These are phyloP conservation scores for Tinospora cordifolia DNA, from an alignment of 164 flowering plant genomes.

Conservation along the genomic window DNA sequence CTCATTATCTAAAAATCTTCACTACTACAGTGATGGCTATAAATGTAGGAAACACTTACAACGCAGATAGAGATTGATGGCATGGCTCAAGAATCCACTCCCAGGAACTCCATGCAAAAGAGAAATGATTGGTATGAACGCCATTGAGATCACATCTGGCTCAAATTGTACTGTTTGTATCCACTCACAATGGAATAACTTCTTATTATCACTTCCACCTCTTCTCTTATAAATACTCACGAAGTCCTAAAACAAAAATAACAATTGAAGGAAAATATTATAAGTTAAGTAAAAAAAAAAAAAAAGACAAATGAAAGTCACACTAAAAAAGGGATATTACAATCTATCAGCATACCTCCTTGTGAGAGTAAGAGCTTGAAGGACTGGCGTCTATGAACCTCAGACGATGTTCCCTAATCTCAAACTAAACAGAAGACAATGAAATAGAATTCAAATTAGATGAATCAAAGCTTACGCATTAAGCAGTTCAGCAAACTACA, in stretches of 20 bases:
- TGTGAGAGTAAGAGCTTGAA: constrained; percentile 58
- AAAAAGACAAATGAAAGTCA: not conserved
- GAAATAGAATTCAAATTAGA: not conserved
- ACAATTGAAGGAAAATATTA: not conserved
- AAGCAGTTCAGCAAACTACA: not conserved
- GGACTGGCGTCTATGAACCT: constrained; percentile 61
- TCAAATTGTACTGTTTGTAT: constrained; percentile 61
- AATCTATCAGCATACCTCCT: constrained; percentile 44
- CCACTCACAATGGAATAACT: constrained; percentile 66
- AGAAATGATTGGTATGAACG: constrained; percentile 89
- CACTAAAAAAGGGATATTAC: not conserved
- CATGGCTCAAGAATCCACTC: constrained; percentile 96
- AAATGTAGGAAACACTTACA: constrained; percentile 45
- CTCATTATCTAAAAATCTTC: not conserved
- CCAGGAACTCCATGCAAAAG: constrained; percentile 84
- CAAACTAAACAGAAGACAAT: constrained; percentile 39
- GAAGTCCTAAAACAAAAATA: constrained; percentile 43
- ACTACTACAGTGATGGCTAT: not conserved
- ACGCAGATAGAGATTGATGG: constrained; percentile 85
- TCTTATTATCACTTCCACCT: constrained; percentile 66
- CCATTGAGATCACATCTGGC: constrained; percentile 90
- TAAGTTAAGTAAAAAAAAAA: not conserved
- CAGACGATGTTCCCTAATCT: constrained; percentile 53
- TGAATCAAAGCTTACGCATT: not conserved
- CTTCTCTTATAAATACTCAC: constrained; percentile 59